Evolutionary conservation across 495 filamentous ascomycete genomes (phyloP), one percentile per base, ranked within the genome.

Genomic region (Penicillium taxi): DNA sequence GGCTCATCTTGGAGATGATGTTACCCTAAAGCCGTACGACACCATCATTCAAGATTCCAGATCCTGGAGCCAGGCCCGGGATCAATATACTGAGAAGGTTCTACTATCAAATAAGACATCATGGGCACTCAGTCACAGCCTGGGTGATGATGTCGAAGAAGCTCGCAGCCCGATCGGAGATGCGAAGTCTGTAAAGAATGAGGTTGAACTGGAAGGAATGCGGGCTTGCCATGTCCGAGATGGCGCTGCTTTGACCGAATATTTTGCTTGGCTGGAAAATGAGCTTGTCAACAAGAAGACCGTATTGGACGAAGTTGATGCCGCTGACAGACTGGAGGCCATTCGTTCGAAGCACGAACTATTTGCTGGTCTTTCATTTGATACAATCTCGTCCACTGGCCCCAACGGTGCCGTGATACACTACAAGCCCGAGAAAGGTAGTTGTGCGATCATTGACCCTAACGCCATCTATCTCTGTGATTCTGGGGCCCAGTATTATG

Each of bases 171-270:
- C 85, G 1, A 75, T 96, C 37, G 80, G 76, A n/a, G 90, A 96
- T 62, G 79, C 87, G 13, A 99, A 99, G 66, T 86, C 93, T n/a
- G 69, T 96, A 53, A 99, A 99, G 68, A 99, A 96, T 47, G 83
- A 88, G 38, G 76, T 71, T 2, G 93, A 99, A 61, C 66, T 94
- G 14, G 77, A 88, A 50, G 93, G 93, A 31, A 96, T 96, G 91
- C 75, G 86, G 38, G 74, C 80, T 18, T 96, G 91, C 52, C 93
- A 99, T 55, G 80, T 95, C 42, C 78, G 93, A 32, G 93, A 99
- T 54, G 93, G 93, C 18, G 93, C 86, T 17, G 90, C 93, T 7
- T 60, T 96, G 37, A 87, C 75, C 26, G 80, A 95, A 55, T 99
- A 85, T 58, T 96, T 99, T 59, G 84, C 93, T 11, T 99, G 93